A percentile compares a stretch with the other conserved stretches of the same genome.
Conservation (phyloP, 208 protist genomes). For the Phytomonas serpens region DNA sequence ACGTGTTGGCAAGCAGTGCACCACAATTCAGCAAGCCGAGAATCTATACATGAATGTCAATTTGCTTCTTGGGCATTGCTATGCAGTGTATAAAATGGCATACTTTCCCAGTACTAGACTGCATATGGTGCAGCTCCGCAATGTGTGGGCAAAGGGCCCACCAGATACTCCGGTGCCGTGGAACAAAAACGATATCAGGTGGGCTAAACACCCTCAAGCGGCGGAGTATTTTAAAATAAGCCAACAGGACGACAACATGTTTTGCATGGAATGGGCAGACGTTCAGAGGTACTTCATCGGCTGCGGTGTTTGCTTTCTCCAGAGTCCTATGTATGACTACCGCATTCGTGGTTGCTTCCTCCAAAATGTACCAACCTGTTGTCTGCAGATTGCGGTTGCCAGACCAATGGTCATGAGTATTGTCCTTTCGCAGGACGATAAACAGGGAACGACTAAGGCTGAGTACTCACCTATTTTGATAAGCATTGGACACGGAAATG, state of each 20-base stretch:
- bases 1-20: constrained; percentile 19
- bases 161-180: constrained; percentile 31
- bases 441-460: constrained; percentile 51
- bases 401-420: constrained; percentile 39
- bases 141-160: constrained; percentile 39
- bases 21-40: constrained; percentile 24
- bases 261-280: constrained; percentile 80
- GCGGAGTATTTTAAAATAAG: constrained; percentile 34
- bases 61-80: constrained; percentile 51
- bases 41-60: constrained; percentile 39
- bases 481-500: constrained; percentile 57
- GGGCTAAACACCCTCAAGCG: constrained; percentile 47
- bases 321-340: constrained; percentile 64
- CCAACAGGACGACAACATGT: constrained; percentile 28
- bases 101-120: constrained; percentile 23
- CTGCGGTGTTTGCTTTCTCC: constrained; percentile 74
- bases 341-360: constrained; percentile 70
- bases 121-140: constrained; percentile 54
- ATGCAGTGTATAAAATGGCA: constrained; percentile 50
- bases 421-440: constrained; percentile 68
- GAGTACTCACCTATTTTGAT: constrained; percentile 74
- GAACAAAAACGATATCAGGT: constrained; percentile 49
- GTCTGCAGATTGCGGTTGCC: constrained; percentile 51
- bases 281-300: constrained; percentile 56
- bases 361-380: constrained; percentile 54